These are phyloP conservation scores for Volvox reticuliferus DNA, from an alignment of 139 green algal genomes.

Conservation along the genomic window DNA sequence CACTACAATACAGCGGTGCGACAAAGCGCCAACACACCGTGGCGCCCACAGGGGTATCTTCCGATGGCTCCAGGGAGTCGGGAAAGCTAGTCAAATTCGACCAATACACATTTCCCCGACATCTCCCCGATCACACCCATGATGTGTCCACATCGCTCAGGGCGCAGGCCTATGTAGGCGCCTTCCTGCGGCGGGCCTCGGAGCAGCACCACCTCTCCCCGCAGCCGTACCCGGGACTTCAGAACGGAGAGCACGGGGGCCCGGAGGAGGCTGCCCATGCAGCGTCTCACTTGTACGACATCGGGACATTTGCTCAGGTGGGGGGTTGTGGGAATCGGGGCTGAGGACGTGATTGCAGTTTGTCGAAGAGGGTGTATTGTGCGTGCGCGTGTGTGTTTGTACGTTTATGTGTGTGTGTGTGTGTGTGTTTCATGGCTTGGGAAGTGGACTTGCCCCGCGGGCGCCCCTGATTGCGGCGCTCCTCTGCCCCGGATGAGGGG, in stretches of 20 bases:
- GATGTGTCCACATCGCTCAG: constrained; percentile 48
- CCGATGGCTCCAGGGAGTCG: too few relatives aligned
- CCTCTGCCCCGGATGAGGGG: too few relatives aligned
- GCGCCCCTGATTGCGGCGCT: too few relatives aligned
- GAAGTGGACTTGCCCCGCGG: neutral
- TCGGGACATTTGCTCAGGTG: constrained; percentile 91
- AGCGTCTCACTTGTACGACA: constrained; percentile 76
- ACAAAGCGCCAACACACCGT: too few relatives aligned
- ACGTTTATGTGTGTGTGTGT: too few relatives aligned
- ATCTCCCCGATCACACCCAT: neutral
- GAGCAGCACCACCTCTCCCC: neutral
- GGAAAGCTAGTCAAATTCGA: too few relatives aligned
- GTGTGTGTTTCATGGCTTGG: neutral
- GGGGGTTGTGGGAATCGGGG: neutral
- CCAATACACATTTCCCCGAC: too few relatives aligned
- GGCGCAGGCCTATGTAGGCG: constrained; percentile 92
- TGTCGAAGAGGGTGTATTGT: too few relatives aligned
- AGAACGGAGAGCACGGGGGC: neutral
- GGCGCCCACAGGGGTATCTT: too few relatives aligned
- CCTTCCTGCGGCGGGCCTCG: constrained; percentile 79
- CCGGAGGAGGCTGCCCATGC: constrained; percentile 12
- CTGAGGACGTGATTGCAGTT: too few relatives aligned
- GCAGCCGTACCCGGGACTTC: neutral
- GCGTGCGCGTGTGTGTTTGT: too few relatives aligned
- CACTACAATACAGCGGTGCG: too few relatives aligned